These are phyloP conservation scores for Zoysia japonica DNA, from an alignment of 176 grass and related monocot genomes.

Conservation along the genomic window DNA sequence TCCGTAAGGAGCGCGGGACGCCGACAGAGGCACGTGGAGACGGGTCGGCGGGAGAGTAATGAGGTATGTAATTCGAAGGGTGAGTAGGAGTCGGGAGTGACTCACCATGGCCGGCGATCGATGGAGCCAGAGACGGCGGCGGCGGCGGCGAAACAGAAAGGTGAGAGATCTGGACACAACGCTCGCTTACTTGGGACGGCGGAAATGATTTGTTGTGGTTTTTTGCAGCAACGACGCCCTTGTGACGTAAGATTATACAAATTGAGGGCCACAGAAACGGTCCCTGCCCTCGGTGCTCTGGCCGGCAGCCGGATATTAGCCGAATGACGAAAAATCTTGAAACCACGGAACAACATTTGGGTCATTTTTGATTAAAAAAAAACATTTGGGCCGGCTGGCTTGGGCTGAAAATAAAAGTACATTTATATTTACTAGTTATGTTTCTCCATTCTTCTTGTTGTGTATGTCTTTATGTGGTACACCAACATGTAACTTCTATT, in stretches of 20 bases:
- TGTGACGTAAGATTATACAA: not conserved
- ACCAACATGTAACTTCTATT: too few relatives aligned
- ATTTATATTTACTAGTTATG: too few relatives aligned
- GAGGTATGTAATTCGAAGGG: not conserved
- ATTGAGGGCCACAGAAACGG: not conserved
- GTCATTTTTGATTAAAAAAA: too few relatives aligned
- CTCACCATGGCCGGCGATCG: constrained; percentile 42
- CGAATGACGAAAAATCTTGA: too few relatives aligned
- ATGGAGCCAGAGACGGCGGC: not conserved
- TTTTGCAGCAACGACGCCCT: constrained; percentile 5
- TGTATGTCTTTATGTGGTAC: too few relatives aligned
- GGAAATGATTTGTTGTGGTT: not conserved
- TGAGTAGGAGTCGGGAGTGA: not conserved
- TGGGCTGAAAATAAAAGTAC: too few relatives aligned
- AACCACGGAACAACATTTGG: too few relatives aligned
- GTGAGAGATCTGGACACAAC: not conserved
- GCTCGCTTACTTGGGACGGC: constrained; percentile 16
- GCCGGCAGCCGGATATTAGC: too few relatives aligned
- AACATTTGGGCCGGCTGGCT: too few relatives aligned
- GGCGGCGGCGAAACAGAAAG: constrained; percentile 10
- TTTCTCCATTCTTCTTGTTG: too few relatives aligned
- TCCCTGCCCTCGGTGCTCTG: not conserved
- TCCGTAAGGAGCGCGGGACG: not conserved
- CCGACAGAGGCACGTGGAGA: not conserved
- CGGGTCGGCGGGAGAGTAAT: not conserved